Conservation (phyloP, 2,329 filamentous ascomycete genomes). For the Purpureocillium lavendulum region DNA sequence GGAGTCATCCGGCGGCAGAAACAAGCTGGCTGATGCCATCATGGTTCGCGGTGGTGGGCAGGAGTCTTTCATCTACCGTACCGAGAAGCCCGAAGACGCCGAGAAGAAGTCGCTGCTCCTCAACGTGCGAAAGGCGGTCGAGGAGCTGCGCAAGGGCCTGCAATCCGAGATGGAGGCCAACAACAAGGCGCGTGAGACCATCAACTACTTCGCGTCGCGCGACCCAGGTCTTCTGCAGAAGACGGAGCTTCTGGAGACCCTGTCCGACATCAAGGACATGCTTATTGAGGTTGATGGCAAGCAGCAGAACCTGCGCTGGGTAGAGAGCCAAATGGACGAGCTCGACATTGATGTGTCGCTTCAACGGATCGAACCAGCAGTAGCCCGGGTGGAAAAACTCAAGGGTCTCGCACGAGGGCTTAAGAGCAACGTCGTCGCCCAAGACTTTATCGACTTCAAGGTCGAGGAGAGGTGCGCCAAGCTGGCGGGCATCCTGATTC, state of each 20-base stretch:
- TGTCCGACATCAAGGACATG: slow-evolving; percentile 76
- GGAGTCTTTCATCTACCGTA: slow-evolving; percentile 91
- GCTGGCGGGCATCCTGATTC: slow-evolving; percentile 67
- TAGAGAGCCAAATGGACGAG: slow-evolving; percentile 90
- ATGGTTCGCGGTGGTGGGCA: slow-evolving; percentile 79
- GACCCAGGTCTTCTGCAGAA: slow-evolving; percentile 72
- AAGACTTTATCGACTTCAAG: slow-evolving; percentile 88
- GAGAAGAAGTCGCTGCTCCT: slow-evolving; percentile 78
- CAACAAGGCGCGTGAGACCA: slow-evolving; percentile 74
- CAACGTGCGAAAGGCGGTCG: slow-evolving; percentile 86
- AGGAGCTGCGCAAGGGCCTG: slow-evolving; percentile 78
- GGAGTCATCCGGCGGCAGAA: slow-evolving; percentile 43
- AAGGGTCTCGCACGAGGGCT: slow-evolving; percentile 70
- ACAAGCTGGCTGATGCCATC: slow-evolving; percentile 73
- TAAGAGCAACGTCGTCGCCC: slow-evolving; percentile 78
- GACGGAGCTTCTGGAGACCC: slow-evolving; percentile 67
- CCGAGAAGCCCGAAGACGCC: slow-evolving; percentile 67
- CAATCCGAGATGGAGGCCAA: slow-evolving; percentile 83
- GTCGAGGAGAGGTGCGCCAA: slow-evolving; percentile 76
- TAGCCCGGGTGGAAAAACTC: slow-evolving; percentile 76
- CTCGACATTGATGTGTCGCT: slow-evolving; percentile 93
- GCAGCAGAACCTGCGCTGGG: slow-evolving; percentile 91
- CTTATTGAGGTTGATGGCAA: slow-evolving; percentile 95
- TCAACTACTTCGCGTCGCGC: slow-evolving; percentile 76
- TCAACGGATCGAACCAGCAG: slow-evolving; percentile 79